Evolutionary conservation across 1,284 basidiomycete genomes (phyloP), one percentile per base, ranked within the genome.

Genomic region (Papiliotrema flavescens): DNA sequence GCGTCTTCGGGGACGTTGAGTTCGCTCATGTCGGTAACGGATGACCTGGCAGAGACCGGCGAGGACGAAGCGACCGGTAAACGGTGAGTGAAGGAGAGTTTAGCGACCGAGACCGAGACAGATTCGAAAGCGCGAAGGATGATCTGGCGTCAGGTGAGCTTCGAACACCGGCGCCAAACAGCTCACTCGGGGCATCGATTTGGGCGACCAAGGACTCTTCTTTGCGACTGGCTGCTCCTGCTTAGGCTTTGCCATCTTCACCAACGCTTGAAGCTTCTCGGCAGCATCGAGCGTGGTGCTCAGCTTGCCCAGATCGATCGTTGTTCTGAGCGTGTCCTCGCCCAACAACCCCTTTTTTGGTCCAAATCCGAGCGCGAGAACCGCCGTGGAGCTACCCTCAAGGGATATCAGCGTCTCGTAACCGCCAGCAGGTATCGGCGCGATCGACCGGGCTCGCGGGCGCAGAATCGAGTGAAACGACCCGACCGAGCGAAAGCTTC

Each of bases 81-180:
- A 15, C 53, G 37, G 44, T 74, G 67, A 2, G 61, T 59, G 4
- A 72, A 39, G 1, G 53, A 55, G 28, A 69, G 49, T 14, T 59
- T 56, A 9, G 37, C 32, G 34, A 70, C 47, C 1, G 66, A 60
- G 23, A 71, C 39, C 0, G 69, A 53, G 3, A 64, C 64, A 11
- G 58, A 60, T 37, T 69, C 63, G 23, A 73, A 55, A 1, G 71
- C 69, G 2, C 70, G 70, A 2, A 73, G 57, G 1, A 69, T 44
- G 19, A 66, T 60, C 71, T 74, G 51, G 11, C 9, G 26, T 47
- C 47, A 55, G 54, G 41, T 28, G 15, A 32, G 54, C n/a, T n/a
- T n/a, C n/a, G n/a, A n/a, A n/a, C n/a, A n/a, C 17, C 35, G n/a
- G 22, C 13, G 24, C 47, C 3, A 11, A 4, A 6, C 6, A 5